Conservation (phyloP, 139 green algal species). For the Chlamydomonas sphaeroides region DNA sequence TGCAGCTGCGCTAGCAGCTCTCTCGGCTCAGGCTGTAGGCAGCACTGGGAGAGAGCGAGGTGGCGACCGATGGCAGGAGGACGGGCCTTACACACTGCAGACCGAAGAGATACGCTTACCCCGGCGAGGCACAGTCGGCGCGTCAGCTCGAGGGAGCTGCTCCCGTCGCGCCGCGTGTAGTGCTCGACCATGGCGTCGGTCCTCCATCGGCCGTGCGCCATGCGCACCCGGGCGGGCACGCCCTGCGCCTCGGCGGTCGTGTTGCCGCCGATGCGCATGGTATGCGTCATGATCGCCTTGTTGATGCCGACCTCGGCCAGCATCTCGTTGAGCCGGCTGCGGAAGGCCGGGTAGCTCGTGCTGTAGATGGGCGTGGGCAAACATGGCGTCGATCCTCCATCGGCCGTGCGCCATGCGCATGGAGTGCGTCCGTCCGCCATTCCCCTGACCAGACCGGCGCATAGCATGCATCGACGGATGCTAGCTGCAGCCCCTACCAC, state of each 20-base stretch:
- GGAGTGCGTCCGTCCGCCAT: no score
- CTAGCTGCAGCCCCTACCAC: no score
- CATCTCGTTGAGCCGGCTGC: neutral
- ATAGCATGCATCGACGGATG: no score
- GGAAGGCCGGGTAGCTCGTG: neutral
- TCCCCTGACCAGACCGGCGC: no score
- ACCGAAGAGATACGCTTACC: no score
- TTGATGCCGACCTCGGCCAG: neutral
- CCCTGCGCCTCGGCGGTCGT: neutral
- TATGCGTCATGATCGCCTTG: neutral
- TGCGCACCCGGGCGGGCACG: neutral
- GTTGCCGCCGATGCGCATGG: slow-evolving; percentile 7
- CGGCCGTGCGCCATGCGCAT: slow-evolving; percentile 7
- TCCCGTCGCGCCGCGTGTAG: neutral
- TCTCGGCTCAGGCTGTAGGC: no score
- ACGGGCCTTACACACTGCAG: no score
- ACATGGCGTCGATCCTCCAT: neutral
- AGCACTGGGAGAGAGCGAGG: no score
- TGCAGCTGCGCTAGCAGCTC: no score
- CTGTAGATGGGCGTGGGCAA: neutral
- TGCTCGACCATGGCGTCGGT: neutral
- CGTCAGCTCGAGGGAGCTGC: no score
- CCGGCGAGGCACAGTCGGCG: no score
- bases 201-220: slow-evolving; percentile 1
- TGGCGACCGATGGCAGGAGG: no score